Conservation (phyloP, 108 stramenopile genomes). For the Conticribra guillardii region DNA sequence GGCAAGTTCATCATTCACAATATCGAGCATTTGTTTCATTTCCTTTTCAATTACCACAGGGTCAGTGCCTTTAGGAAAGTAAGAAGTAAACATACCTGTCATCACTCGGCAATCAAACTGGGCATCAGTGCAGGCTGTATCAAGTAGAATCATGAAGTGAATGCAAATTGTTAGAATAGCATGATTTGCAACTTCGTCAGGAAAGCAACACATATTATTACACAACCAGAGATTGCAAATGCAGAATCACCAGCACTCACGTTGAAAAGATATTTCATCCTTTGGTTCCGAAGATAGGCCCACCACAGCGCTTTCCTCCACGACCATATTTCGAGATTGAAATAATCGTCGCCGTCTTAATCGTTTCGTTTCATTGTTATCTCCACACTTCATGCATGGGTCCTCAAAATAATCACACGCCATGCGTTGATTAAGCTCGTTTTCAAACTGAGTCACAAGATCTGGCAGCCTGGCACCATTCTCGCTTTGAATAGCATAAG, state of each 20-base stretch:
- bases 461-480: conserved; percentile 4
- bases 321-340: conserved; percentile 10
- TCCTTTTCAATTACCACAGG: conserved; percentile 13
- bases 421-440: conserved; percentile 32
- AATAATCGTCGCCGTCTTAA: conserved; percentile 14
- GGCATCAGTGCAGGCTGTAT: conserved; percentile 14
- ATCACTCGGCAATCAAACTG: conserved; percentile 29
- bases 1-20: conserved; percentile 32
- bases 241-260: conserved; percentile 29
- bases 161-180: background rate
- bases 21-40: conserved; percentile 24
- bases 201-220: background rate
- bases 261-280: conserved; percentile 14
- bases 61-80: conserved; percentile 27
- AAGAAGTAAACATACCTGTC: conserved; percentile 37
- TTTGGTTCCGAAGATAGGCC: conserved; percentile 40
- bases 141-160: background rate
- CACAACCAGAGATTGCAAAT: no score
- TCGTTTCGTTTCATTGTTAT: background rate
- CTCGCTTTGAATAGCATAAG: conserved; percentile 29
- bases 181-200: background rate
- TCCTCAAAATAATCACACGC: conserved; percentile 39
- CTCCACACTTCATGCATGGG: conserved; percentile 32
- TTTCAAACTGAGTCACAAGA: conserved; percentile 35
- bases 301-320: conserved; percentile 28